Conservation (phyloP, 108 stramenopile species). For the Cafeteria roenbergensis region DNA sequence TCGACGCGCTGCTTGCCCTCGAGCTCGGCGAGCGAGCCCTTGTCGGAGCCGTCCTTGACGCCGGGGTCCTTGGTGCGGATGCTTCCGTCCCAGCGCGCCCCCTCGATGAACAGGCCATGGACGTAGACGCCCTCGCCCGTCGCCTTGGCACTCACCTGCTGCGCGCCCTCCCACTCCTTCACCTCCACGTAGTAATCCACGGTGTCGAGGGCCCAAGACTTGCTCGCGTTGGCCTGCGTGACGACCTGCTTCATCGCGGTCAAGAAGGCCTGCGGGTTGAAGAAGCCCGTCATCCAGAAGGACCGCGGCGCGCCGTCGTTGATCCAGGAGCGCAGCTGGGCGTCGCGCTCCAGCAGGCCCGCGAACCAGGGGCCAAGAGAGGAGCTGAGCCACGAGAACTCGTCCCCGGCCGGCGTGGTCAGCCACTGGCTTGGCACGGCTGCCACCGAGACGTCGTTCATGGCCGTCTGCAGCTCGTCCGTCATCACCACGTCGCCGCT, state of each 20-base stretch:
- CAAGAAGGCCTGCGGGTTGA: constrained; percentile 68
- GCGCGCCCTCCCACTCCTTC: constrained; percentile 48
- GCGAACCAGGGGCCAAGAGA: constrained; percentile 70
- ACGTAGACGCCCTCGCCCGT: constrained; percentile 67
- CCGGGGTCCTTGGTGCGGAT: neutral
- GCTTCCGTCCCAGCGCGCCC: constrained; percentile 51
- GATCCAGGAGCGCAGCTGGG: constrained; percentile 65
- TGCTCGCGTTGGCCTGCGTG: constrained; percentile 56
- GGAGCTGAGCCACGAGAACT: constrained; percentile 68
- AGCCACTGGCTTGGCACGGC: constrained; percentile 61
- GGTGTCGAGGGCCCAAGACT: constrained; percentile 75
- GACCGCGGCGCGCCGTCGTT: constrained; percentile 50
- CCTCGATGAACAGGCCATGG: constrained; percentile 67
- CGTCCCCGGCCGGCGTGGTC: constrained; percentile 69
- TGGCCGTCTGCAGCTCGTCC: constrained; percentile 57
- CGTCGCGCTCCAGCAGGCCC: constrained; percentile 56
- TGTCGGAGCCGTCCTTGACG: constrained; percentile 18
- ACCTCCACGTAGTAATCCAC: constrained; percentile 69
- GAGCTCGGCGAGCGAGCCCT: constrained; percentile 52
- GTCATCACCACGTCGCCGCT: constrained; percentile 78
- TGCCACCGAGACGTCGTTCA: constrained; percentile 62
- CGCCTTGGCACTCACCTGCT: constrained; percentile 44
- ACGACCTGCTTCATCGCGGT: constrained; percentile 84
- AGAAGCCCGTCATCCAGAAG: constrained; percentile 73
- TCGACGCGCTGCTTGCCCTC: constrained; percentile 62